Conservation (phyloP, 805 yeast genomes). For the Pichia paraexigua region DNA sequence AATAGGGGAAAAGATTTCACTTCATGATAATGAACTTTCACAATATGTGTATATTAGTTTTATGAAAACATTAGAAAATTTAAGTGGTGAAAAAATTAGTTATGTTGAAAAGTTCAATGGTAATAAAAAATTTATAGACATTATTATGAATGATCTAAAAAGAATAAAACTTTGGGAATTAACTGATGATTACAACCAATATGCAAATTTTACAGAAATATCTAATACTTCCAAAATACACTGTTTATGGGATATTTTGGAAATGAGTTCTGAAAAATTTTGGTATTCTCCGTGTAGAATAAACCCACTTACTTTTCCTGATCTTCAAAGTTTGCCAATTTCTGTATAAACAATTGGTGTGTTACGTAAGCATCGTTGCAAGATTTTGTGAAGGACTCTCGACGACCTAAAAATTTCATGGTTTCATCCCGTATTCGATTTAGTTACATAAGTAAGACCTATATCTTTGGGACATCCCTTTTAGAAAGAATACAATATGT, state of each 20-base stretch:
- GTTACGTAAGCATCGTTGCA: not conserved
- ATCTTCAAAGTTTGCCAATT: not conserved
- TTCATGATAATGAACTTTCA: not conserved
- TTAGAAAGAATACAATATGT: not conserved
- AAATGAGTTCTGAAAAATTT: not conserved
- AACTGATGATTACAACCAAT: not conserved
- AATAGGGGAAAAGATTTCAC: not conserved
- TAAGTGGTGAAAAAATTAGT: not conserved
- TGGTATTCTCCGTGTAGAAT: not conserved
- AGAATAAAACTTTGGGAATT: not conserved
- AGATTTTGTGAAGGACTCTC: not conserved
- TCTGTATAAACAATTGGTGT: too few relatives aligned
- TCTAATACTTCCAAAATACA: not conserved
- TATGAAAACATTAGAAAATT: not conserved
- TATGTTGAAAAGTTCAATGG: not conserved
- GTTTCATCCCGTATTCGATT: too few relatives aligned
- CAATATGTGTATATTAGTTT: not conserved
- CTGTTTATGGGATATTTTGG: conserved; percentile 1
- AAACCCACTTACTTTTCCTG: not conserved
- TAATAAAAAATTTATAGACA: too few relatives aligned
- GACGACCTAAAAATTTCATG: not conserved
- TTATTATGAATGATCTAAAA: not conserved
- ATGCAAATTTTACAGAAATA: not conserved
- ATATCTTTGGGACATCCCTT: not conserved
- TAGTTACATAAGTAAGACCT: not conserved